These are phyloP conservation scores for Geotrichum candidum DNA, from an alignment of 1,139 yeast species.

Conservation along the genomic window DNA sequence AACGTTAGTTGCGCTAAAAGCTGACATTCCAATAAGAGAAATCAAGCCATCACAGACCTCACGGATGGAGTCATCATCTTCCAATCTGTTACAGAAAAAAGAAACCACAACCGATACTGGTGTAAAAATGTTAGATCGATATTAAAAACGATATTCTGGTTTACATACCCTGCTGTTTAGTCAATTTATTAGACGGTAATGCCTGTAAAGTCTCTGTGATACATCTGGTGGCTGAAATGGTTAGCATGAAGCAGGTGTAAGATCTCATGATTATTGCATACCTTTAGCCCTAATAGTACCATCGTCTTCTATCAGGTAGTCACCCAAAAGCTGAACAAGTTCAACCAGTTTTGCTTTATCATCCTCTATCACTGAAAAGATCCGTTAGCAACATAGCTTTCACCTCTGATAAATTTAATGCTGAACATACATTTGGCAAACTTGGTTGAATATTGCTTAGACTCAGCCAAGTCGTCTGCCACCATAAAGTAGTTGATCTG, in stretches of 20 bases:
- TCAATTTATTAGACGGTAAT: slow-evolving; percentile 40
- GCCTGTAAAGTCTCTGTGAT: slow-evolving; percentile 47
- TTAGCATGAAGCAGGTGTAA: slow-evolving; percentile 7
- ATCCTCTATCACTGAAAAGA: slow-evolving; percentile 31
- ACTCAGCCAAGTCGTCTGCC: slow-evolving; percentile 12
- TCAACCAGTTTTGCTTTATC: slow-evolving; percentile 44
- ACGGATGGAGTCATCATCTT: slow-evolving; percentile 52
- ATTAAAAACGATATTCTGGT: neutral
- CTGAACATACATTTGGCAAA: slow-evolving; percentile 11
- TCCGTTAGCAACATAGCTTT: neutral
- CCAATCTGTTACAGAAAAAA: slow-evolving; percentile 60
- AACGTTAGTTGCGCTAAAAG: slow-evolving; percentile 22
- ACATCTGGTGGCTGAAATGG: slow-evolving; percentile 47
- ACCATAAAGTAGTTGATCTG: slow-evolving; percentile 24
- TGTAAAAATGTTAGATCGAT: neutral
- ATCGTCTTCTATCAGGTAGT: slow-evolving; percentile 62
- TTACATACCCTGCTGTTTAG: slow-evolving; percentile 52
- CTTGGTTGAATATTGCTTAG: slow-evolving; percentile 12
- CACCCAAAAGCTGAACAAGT: slow-evolving; percentile 52
- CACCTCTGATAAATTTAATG: neutral
- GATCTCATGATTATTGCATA: slow-evolving; percentile 13
- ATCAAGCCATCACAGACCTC: slow-evolving; percentile 52
- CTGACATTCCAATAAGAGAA: slow-evolving; percentile 45
- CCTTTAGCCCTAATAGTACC: slow-evolving; percentile 43
- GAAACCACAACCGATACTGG: slow-evolving; percentile 49